phyloP scores from a whole-genome alignment of 78 protist species.

The Planoprotostelium fungivorum region DNA sequence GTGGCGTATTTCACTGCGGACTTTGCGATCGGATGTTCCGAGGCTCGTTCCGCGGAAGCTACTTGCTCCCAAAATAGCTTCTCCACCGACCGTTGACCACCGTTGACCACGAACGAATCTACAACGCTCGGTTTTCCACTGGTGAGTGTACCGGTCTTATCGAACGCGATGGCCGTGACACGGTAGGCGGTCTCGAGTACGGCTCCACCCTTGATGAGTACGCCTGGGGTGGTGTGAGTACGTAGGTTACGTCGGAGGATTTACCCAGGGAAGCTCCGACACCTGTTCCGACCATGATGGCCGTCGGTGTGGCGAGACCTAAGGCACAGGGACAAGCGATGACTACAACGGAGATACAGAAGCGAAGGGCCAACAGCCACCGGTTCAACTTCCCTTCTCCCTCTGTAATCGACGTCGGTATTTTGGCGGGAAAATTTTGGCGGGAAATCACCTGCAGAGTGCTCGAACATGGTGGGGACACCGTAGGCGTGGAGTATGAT shows the following conservation, averaged over 20 bases:
- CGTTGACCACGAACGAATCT: constrained; percentile 7
- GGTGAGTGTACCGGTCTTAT: constrained; percentile 95
- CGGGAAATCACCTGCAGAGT: not conserved
- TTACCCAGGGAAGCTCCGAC: constrained; percentile 74
- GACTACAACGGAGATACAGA: constrained; percentile 75
- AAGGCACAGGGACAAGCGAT: constrained; percentile 96
- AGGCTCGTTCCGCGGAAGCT: constrained; percentile 59
- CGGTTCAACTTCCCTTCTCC: not conserved
- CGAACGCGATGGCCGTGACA: constrained; percentile 66
- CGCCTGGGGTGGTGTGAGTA: constrained; percentile 17
- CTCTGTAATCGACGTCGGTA: not conserved
- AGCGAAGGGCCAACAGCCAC: constrained; percentile 60
- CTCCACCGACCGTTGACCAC: not conserved
- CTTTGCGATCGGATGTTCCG: constrained; percentile 81
- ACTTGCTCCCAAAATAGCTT: constrained; percentile 34
- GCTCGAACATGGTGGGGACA: not conserved
- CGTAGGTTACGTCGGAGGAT: not conserved
- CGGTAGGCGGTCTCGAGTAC: constrained; percentile 74
- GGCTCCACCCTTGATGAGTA: constrained; percentile 83
- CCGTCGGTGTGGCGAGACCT: constrained; percentile 92
- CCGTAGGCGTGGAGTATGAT: not conserved
- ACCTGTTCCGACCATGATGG: constrained; percentile 92
- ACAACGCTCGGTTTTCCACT: constrained; percentile 69
- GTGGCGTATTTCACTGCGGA: constrained; percentile 64
- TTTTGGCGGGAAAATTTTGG: not conserved